Conservation (phyloP, 768 basidiomycete species). For the Suillus plorans region DNA sequence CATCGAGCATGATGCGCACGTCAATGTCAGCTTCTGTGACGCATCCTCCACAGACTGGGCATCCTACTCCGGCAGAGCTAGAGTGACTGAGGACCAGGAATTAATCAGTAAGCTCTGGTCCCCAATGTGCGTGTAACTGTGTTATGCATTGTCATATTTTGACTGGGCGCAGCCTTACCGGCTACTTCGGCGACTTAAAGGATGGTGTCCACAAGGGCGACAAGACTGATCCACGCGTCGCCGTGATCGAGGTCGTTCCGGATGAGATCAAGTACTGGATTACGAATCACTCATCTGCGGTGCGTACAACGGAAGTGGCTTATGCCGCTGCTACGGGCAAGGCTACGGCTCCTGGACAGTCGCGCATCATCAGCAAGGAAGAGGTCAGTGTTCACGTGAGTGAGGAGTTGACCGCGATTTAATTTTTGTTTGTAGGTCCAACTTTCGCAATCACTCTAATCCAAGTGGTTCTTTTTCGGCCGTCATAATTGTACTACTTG, state of each 20-base stretch:
- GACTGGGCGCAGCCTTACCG: conserved; percentile 45
- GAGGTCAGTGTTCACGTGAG: conserved; percentile 52
- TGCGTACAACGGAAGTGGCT: conserved; percentile 60
- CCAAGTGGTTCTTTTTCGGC: conserved; percentile 11
- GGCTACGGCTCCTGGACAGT: conserved; percentile 67
- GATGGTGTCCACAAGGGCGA: conserved; percentile 87
- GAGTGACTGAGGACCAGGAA: conserved; percentile 58
- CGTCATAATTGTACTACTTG: background rate
- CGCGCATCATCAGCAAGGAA: conserved; percentile 67
- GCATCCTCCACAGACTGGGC: conserved; percentile 74
- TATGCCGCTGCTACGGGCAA: conserved; percentile 60
- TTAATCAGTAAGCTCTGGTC: conserved; percentile 68
- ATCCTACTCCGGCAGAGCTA: conserved; percentile 73
- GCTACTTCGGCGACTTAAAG: conserved; percentile 86
- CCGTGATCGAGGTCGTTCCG: conserved; percentile 76
- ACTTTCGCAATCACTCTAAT: conserved; percentile 35
- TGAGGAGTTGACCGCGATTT: background rate
- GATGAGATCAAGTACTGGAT: conserved; percentile 83
- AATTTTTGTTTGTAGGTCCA: conserved; percentile 37
- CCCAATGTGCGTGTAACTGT: conserved; percentile 36
- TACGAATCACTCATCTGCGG: conserved; percentile 57
- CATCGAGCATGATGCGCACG: conserved; percentile 70
- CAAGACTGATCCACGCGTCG: conserved; percentile 73
- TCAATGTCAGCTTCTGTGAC: conserved; percentile 81
- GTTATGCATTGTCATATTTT: conserved; percentile 2